phyloP scores from a whole-genome alignment of 306 rosid genomes.

The Mimosa bimucronata region DNA sequence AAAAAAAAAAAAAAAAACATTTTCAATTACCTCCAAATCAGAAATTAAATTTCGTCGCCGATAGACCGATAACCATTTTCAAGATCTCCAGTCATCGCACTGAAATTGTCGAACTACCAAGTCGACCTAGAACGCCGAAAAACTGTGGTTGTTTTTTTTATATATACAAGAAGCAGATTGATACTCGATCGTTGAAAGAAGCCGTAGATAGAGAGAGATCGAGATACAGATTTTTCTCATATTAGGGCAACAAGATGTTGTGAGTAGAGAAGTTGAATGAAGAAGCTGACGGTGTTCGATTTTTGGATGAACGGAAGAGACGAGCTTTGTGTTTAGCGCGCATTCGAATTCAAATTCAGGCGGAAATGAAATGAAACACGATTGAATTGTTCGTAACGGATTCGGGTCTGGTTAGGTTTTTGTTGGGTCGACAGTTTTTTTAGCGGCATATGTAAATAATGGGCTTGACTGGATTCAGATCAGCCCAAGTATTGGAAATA shows the following conservation, averaged over 20 bases:
- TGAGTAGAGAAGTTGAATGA: neutral
- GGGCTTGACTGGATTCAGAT: neutral
- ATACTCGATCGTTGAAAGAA: neutral
- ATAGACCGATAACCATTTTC: neutral
- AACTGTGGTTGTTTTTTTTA: neutral
- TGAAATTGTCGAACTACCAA: neutral
- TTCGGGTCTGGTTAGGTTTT: neutral
- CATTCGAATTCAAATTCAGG: conserved; percentile 43
- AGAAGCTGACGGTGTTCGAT: neutral
- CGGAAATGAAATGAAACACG: neutral
- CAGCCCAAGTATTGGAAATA: too few relatives aligned
- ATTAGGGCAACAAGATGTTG: neutral
- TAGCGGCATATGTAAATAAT: neutral
- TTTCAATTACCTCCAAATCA: neutral
- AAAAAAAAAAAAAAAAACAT: neutral
- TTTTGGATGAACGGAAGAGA: conserved; percentile 30
- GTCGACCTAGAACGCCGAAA: neutral
- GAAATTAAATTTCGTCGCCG: neutral
- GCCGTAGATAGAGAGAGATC: neutral
- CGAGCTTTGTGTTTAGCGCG: conserved; percentile 42
- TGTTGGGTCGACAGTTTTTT: neutral
- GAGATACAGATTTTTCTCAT: neutral
- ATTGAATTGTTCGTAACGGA: neutral
- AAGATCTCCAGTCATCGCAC: neutral
- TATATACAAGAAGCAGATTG: neutral